Conservation (phyloP, 805 yeast species). For the Saccharomycopsis oosterbeekiorum region DNA sequence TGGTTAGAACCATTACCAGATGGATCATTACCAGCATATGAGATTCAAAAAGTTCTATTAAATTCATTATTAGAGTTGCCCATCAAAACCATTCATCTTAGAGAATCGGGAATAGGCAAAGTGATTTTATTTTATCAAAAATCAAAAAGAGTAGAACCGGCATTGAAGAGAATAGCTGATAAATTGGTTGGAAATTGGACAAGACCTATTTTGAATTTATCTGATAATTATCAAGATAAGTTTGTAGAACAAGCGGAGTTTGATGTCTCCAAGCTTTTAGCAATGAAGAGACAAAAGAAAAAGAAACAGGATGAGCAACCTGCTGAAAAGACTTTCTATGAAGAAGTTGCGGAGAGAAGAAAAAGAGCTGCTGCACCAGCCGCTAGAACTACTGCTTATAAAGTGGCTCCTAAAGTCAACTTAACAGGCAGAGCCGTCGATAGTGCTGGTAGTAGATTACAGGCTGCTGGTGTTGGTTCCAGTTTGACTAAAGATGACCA, state of each 20-base stretch:
- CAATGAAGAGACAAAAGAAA: slow-evolving; percentile 24
- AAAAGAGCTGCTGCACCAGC: slow-evolving; percentile 95
- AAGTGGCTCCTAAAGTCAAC: slow-evolving; percentile 78
- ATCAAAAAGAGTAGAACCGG: slow-evolving; percentile 79
- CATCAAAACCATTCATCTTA: slow-evolving; percentile 87
- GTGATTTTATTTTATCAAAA: slow-evolving; percentile 89
- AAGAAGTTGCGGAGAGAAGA: slow-evolving; percentile 83
- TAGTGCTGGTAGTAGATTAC: slow-evolving; percentile 28
- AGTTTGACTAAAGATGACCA: slow-evolving; percentile 60
- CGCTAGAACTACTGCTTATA: slow-evolving; percentile 79
- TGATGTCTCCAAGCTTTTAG: slow-evolving; percentile 33
- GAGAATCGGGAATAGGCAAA: slow-evolving; percentile 92
- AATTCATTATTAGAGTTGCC: slow-evolving; percentile 68
- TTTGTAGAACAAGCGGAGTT: slow-evolving; percentile 59
- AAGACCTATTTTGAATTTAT: slow-evolving; percentile 91
- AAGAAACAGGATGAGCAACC: slow-evolving; percentile 20
- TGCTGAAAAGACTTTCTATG: slow-evolving; percentile 56
- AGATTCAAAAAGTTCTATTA: slow-evolving; percentile 83
- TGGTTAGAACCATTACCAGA: slow-evolving; percentile 99
- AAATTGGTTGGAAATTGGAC: slow-evolving; percentile 95
- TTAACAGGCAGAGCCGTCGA: slow-evolving; percentile 32
- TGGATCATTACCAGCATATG: slow-evolving; percentile 95
- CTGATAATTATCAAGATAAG: slow-evolving; percentile 89
- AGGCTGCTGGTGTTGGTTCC: slow-evolving; percentile 39
- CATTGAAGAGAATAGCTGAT: slow-evolving; percentile 81